Conservation (phyloP, 2,329 filamentous ascomycete genomes). For the Fusarium poae region DNA sequence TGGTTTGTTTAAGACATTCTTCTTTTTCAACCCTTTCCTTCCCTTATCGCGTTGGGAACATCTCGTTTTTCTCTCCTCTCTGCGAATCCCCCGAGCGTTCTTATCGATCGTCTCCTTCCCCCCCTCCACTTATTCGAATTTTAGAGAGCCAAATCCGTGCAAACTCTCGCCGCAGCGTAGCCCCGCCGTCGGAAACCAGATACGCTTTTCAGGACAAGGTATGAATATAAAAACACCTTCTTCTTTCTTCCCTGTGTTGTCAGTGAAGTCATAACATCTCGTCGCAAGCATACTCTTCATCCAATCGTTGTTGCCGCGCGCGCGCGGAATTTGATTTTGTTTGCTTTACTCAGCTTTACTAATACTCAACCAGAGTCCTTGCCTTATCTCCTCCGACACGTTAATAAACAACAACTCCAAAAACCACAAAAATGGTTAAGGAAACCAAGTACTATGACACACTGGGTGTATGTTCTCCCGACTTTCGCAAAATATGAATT, state of each 20-base stretch:
- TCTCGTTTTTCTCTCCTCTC: constrained; percentile 8
- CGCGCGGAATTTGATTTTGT: constrained; percentile 24
- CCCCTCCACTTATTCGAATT: constrained; percentile 46
- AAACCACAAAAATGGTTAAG: constrained; percentile 74
- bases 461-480: constrained; percentile 73
- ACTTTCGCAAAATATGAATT: background rate
- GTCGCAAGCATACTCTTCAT: background rate
- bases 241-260: background rate
- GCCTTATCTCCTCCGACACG: constrained; percentile 18
- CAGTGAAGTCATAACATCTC: background rate
- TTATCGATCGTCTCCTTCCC: constrained; percentile 10
- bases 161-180: constrained; percentile 45
- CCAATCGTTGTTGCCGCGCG: background rate
- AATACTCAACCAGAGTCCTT: constrained; percentile 40
- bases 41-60: constrained; percentile 31
- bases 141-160: constrained; percentile 41
- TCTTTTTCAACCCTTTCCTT: constrained; percentile 7
- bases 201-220: constrained; percentile 47
- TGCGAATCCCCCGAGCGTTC: constrained; percentile 17
- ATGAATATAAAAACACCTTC: constrained; percentile 29
- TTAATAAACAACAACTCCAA: constrained; percentile 15
- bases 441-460: constrained; percentile 84
- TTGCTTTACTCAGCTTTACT: constrained; percentile 38
- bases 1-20: constrained; percentile 39
- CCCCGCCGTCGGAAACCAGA: constrained; percentile 48